A percentile compares a stretch with the other conserved stretches of the same genome.
Evolutionary conservation across 495 filamentous ascomycete genomes (phyloP).

Genomic region (Xylaria sp.): DNA sequence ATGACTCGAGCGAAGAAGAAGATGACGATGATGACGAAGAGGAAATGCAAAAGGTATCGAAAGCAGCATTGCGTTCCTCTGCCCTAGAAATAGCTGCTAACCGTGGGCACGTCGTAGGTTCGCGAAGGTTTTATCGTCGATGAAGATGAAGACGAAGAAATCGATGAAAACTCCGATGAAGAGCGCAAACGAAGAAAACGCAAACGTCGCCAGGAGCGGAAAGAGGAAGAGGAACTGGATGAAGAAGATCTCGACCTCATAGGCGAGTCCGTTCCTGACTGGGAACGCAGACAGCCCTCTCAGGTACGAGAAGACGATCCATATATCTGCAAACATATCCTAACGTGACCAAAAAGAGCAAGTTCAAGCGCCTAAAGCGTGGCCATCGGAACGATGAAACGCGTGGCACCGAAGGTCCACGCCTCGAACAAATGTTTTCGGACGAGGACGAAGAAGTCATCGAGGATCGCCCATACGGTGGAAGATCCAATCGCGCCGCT

Average conservation of each 20-base stretch:
- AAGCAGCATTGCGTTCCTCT: background rate
- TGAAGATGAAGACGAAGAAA: conserved; percentile 81
- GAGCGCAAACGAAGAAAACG: conserved; percentile 71
- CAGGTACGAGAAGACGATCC: conserved; percentile 56
- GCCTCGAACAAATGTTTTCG: conserved; percentile 88
- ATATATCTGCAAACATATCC: conserved; percentile 13
- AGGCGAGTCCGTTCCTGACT: conserved; percentile 74
- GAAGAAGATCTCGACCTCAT: conserved; percentile 97
- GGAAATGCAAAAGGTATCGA: conserved; percentile 61
- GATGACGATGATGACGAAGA: conserved; percentile 94
- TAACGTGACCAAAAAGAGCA: conserved; percentile 64
- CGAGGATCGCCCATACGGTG: conserved; percentile 62
- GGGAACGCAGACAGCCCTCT: conserved; percentile 65
- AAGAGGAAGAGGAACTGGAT: conserved; percentile 88
- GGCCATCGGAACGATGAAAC: conserved; percentile 79
- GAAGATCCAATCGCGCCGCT: conserved; percentile 58
- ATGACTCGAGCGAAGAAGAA: conserved; percentile 95
- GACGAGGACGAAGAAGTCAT: conserved; percentile 86
- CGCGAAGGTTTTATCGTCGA: conserved; percentile 97
- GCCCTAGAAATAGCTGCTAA: conserved; percentile 10
- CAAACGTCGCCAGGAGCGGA: conserved; percentile 72
- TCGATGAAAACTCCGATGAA: conserved; percentile 68
- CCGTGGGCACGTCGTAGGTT: conserved; percentile 58
- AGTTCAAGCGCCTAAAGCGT: conserved; percentile 94
- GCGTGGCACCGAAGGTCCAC: conserved; percentile 67